Evolutionary conservation across 495 filamentous ascomycete species (phyloP), one percentile per base, ranked within the genome.

Genomic region (Coniosporium apollinis): DNA sequence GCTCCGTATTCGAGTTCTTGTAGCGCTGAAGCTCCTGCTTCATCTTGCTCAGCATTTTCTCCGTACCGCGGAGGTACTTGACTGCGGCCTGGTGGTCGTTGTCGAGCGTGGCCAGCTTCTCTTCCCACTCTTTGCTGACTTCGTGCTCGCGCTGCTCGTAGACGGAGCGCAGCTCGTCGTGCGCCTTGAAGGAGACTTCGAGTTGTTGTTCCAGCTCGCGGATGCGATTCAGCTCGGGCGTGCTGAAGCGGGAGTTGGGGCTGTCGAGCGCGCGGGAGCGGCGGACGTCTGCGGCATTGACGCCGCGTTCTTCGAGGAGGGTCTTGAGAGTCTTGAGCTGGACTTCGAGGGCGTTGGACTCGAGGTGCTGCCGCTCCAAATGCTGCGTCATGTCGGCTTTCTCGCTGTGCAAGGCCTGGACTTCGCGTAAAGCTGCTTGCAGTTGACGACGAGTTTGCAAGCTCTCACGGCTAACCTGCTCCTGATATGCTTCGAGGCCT

Each of bases 11-110:
- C 31, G 86, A 75, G 25, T 70, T 58, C 65, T 94, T 94, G 55
- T 85, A 85, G 22, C 85, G 82, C 24, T 74, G 62, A 9, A 96
- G 64, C 55, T 97, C 89, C 44, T 94, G 84, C 64, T 97, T 96
- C 74, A 97, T 92, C 47, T 86, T 85, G 57, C 87, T 86, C 17
- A 97, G 66, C 82, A 99, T 92, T 68, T 94, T 94, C 59, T 99
- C 91, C 1, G 87, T 94, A 26, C 89, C 91, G 51, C 94, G 91
- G 43, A 99, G 83, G 51, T 99, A 99, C 57, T 94, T 86, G n/a
- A 96, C 86, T 9, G 91, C 86, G n/a, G 91, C 93, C 52, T 92
- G 84, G 51, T 99, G 93, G 51, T 99, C 89, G 51, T 82, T 84
- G 52, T 94, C 85, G 16, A 99, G 72, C 50, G 91, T 82, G 36